Conservation (phyloP, 2,329 filamentous ascomycete species). For the Verticillium klebahnii region DNA sequence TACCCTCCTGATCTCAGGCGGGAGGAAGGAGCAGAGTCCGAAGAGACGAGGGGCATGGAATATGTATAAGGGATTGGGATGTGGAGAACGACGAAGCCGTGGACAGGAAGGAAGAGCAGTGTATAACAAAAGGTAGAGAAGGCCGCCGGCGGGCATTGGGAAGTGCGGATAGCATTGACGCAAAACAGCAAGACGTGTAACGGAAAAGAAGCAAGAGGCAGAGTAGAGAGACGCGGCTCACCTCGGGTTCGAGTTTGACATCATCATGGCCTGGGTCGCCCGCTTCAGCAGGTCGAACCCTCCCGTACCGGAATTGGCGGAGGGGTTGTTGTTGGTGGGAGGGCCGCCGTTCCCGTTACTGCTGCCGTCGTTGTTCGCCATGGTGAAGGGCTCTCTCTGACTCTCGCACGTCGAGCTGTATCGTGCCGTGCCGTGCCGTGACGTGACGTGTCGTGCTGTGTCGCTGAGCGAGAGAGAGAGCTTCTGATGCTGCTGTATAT, state of each 20-base stretch:
- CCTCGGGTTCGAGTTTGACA: constrained; percentile 37
- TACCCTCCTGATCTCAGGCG: no score
- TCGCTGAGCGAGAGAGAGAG: background rate
- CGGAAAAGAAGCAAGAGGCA: background rate
- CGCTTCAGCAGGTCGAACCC: constrained; percentile 54
- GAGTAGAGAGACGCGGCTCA: constrained; percentile 1
- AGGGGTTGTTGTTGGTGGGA: background rate
- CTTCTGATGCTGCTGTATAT: background rate
- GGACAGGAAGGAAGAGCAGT: background rate
- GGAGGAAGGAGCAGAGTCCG: no score
- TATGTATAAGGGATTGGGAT: no score
- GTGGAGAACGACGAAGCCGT: constrained; percentile 1
- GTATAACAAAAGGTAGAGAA: background rate
- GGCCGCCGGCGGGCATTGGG: no score
- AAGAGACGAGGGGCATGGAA: no score
- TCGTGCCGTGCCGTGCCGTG: background rate
- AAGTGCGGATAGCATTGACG: no score
- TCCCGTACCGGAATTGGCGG: constrained; percentile 32
- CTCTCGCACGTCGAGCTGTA: background rate
- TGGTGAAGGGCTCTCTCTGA: background rate
- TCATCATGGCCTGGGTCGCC: constrained; percentile 61
- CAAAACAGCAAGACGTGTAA: background rate
- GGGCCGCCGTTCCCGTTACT: background rate
- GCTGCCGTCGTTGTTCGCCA: constrained; percentile 2
- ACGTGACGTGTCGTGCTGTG: background rate